Evolutionary conservation across 768 basidiomycete genomes (phyloP).

Genomic region (Mycena alexandri): DNA sequence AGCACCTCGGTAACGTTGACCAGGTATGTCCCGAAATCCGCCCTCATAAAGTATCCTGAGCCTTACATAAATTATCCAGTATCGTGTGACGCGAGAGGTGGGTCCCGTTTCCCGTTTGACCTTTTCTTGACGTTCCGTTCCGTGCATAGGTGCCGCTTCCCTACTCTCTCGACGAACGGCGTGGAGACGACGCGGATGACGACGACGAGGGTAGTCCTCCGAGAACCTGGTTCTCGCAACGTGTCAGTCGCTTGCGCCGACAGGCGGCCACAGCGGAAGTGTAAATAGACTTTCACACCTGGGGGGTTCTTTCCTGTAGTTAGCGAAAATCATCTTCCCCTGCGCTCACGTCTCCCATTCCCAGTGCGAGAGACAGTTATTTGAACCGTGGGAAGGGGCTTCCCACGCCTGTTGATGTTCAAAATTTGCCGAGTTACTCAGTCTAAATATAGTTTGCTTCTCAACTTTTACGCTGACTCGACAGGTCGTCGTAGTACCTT

Average conservation of each 20-base stretch:
- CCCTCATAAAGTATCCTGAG: too few species aligned
- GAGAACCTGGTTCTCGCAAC: slow-evolving; percentile 27
- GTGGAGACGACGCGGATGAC: slow-evolving; percentile 27
- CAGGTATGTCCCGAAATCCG: too few species aligned
- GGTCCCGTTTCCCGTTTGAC: neutral
- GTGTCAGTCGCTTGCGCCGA: slow-evolving; percentile 29
- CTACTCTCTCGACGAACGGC: slow-evolving; percentile 29
- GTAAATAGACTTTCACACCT: slow-evolving; percentile 5
- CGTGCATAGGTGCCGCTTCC: slow-evolving; percentile 27
- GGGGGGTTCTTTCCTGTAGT: neutral
- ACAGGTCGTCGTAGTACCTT: slow-evolving; percentile 3
- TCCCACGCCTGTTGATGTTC: neutral
- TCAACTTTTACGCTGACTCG: slow-evolving; percentile 4
- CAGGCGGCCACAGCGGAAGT: slow-evolving; percentile 24
- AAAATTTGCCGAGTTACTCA: neutral
- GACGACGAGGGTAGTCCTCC: slow-evolving; percentile 16
- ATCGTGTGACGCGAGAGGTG: slow-evolving; percentile 89
- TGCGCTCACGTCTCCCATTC: neutral
- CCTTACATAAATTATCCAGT: too few species aligned
- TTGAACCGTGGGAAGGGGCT: slow-evolving; percentile 20
- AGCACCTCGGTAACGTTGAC: slow-evolving; percentile 90
- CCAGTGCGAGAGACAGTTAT: neutral
- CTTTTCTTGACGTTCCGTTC: neutral
- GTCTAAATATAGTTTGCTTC: slow-evolving; percentile 26
- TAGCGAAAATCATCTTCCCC: neutral